phyloP scores from a whole-genome alignment of 768 basidiomycete species.

The Lactifluus subvellereus region DNA sequence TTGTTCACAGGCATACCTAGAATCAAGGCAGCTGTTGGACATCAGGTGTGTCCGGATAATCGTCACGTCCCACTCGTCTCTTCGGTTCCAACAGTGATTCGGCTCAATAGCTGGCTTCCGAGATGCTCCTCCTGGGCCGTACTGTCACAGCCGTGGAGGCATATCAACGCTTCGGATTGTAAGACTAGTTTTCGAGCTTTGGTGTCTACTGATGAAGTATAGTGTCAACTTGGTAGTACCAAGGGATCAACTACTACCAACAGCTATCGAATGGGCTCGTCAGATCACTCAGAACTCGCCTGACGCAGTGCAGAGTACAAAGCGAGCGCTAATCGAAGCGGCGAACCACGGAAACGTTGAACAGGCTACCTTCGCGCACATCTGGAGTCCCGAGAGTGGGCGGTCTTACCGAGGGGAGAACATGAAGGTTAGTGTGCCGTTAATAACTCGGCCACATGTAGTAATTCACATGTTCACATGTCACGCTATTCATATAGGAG shows the following conservation, averaged over 20 bases:
- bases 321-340: constrained; percentile 54
- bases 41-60: background rate
- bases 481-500: background rate
- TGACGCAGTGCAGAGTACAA: constrained; percentile 73
- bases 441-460: background rate
- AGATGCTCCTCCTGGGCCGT: background rate
- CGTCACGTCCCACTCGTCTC: background rate
- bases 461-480: background rate
- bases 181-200: background rate
- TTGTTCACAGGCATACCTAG: background rate
- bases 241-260: constrained; percentile 40
- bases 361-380: constrained; percentile 43
- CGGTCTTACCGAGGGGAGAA: constrained; percentile 57
- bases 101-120: background rate
- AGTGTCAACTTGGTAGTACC: constrained; percentile 41
- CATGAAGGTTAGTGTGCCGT: constrained; percentile 49
- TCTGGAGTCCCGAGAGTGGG: constrained; percentile 43
- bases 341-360: constrained; percentile 48
- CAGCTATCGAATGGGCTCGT: constrained; percentile 52
- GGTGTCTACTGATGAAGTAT: background rate
- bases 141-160: background rate
- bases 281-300: constrained; percentile 44
- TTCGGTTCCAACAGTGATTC: background rate
- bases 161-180: background rate
- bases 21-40: background rate